Evolutionary conservation across 1,284 basidiomycete genomes (phyloP), one percentile per base, ranked within the genome.

Genomic region (Ustilago trichophora): DNA sequence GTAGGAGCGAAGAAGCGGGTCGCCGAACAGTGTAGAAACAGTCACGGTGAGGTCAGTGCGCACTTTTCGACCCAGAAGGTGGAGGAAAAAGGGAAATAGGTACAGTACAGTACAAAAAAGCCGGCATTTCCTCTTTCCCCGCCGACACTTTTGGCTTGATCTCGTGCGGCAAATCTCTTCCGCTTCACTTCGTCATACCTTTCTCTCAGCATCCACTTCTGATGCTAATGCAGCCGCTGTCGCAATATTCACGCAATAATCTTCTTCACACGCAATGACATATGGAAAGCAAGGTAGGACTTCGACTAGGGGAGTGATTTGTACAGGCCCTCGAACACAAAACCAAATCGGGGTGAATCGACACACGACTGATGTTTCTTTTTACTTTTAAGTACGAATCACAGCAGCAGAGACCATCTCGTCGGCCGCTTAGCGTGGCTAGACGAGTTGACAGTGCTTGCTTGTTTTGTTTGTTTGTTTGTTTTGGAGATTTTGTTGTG

Each of bases 161-260:
- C 49, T 56, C 53, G 53, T 52, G 53, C 60, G 57, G 49, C 43
- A 51, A 32, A 40, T n/a, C n/a, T n/a, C n/a, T n/a, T n/a, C n/a
- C n/a, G n/a, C n/a, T n/a, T n/a, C n/a, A n/a, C n/a, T n/a, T n/a
- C n/a, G n/a, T n/a, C n/a, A n/a, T n/a, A n/a, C n/a, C n/a, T n/a
- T n/a, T n/a, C n/a, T n/a, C n/a, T n/a, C n/a, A n/a, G n/a, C n/a
- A n/a, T n/a, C n/a, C n/a, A n/a, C n/a, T n/a, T n/a, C n/a, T n/a
- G n/a, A n/a, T n/a, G n/a, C n/a, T n/a, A n/a, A n/a, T n/a, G n/a
- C n/a, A n/a, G n/a, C n/a, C n/a, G n/a, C n/a, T n/a, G n/a, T n/a
- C n/a, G n/a, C n/a, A n/a, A n/a, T n/a, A 29, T 13, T 29, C 27
- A 29, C 8, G 27, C 27, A 29, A 29, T 13, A 36, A 36, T 29